Evolutionary conservation across 352 stramenopile genomes (phyloP).

Genomic region (Globisporangium cederbergense): DNA sequence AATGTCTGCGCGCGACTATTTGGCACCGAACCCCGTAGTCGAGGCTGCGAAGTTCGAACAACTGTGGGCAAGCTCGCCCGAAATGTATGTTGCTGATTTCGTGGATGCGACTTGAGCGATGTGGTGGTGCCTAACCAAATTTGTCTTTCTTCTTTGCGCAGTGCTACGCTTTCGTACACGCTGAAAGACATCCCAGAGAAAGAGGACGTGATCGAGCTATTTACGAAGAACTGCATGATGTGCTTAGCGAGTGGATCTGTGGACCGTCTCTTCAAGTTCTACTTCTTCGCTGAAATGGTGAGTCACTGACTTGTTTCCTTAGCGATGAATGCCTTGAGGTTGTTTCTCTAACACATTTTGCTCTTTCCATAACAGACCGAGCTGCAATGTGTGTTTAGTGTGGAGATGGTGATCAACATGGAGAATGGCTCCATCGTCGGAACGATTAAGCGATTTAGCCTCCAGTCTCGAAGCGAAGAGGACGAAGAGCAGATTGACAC

Average conservation of each 20-base stretch:
- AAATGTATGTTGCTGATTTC: constrained; percentile 59
- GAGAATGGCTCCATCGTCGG: constrained; percentile 48
- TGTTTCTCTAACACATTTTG: constrained; percentile 2
- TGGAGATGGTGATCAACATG: constrained; percentile 72
- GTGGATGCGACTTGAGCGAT: neutral
- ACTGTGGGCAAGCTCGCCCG: constrained; percentile 58
- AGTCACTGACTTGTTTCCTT: neutral
- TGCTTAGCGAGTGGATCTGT: constrained; percentile 79
- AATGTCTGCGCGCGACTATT: constrained; percentile 68
- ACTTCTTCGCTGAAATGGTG: constrained; percentile 87
- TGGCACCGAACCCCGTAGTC: constrained; percentile 54
- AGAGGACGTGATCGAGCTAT: constrained; percentile 73
- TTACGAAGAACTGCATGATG: constrained; percentile 62
- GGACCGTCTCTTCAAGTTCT: constrained; percentile 81
- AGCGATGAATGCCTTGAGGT: neutral
- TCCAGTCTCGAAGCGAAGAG: constrained; percentile 49
- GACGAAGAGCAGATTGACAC: constrained; percentile 79
- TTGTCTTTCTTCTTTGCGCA: constrained; percentile 16
- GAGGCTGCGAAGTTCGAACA: constrained; percentile 80
- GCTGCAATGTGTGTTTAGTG: constrained; percentile 77
- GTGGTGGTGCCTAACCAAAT: neutral
- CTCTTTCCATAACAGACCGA: constrained; percentile 30
- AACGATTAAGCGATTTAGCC: constrained; percentile 69
- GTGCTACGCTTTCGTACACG: constrained; percentile 45
- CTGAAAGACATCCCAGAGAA: constrained; percentile 61